Conservation (phyloP, 2,329 filamentous ascomycete genomes). For the Purpureocillium takamizusanense region DNA sequence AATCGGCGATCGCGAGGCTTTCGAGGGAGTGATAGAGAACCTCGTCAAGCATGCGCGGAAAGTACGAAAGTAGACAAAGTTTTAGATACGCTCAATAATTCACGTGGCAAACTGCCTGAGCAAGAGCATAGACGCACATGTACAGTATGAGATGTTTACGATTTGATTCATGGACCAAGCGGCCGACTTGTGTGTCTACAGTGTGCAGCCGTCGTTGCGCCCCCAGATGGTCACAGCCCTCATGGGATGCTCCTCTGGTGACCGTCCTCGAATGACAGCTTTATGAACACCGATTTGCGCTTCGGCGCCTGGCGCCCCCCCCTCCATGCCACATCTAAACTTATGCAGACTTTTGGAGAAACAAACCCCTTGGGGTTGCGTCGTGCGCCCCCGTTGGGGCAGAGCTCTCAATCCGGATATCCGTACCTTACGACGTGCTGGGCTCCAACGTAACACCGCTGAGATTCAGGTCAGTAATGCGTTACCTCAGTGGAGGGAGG, state of each 20-base stretch:
- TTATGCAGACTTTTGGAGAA: too few species aligned
- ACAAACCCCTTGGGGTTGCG: not conserved
- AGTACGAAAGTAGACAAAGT: slow-evolving; percentile 55
- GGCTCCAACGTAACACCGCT: slow-evolving; percentile 48
- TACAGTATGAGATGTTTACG: too few species aligned
- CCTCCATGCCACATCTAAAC: not conserved
- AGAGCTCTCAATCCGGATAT: slow-evolving; percentile 1
- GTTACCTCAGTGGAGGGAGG: not conserved
- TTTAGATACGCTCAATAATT: not conserved
- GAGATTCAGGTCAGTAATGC: slow-evolving; percentile 4
- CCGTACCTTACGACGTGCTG: slow-evolving; percentile 23
- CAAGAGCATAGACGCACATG: too few species aligned
- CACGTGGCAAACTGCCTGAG: too few species aligned
- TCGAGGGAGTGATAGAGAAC: slow-evolving; percentile 96
- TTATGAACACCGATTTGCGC: not conserved
- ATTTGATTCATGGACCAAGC: not conserved
- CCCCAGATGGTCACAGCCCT: not conserved
- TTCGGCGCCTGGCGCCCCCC: slow-evolving; percentile 2
- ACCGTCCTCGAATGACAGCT: not conserved
- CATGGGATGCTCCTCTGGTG: not conserved
- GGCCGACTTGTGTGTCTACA: not conserved
- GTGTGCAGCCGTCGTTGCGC: slow-evolving; percentile 1
- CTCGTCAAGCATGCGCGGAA: slow-evolving; percentile 85
- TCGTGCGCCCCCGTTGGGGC: slow-evolving; percentile 1
- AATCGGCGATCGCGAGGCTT: slow-evolving; percentile 82